Evolutionary conservation across 441 rosid genomes (phyloP).

Genomic region (Eruca vesicaria): DNA sequence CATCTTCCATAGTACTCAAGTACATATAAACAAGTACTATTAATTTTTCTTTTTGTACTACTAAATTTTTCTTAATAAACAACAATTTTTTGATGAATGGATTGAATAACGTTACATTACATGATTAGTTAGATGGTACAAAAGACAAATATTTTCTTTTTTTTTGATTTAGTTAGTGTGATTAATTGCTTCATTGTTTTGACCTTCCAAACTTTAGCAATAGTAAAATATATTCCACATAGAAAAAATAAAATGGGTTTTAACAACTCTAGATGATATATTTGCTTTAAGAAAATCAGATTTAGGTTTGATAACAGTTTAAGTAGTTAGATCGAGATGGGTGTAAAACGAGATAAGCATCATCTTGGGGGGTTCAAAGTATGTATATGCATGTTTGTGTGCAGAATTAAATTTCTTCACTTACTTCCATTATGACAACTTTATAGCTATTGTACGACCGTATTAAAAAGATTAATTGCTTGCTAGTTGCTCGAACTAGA

Average conservation of each 20-base stretch:
- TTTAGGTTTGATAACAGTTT: neutral
- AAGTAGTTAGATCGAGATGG: slow-evolving; percentile 15
- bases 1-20: slow-evolving; percentile 10
- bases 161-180: neutral
- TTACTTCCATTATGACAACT: slow-evolving; percentile 21
- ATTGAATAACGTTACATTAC: neutral
- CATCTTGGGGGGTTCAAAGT: slow-evolving; percentile 24
- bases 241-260: neutral
- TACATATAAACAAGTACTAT: slow-evolving; percentile 2
- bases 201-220: neutral
- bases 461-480: neutral
- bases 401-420: slow-evolving; percentile 13
- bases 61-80: neutral
- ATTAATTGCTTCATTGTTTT: neutral
- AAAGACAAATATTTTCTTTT: neutral
- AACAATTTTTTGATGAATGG: neutral
- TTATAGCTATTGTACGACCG: neutral
- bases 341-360: slow-evolving; percentile 32
- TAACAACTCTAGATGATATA: neutral
- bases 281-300: neutral
- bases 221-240: neutral
- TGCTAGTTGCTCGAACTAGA: neutral
- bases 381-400: slow-evolving; percentile 26
- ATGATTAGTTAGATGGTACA: neutral
- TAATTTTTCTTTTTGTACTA: neutral